phyloP scores from a whole-genome alignment of 2,329 filamentous ascomycete species.

The Xenoacremonium recifei region DNA sequence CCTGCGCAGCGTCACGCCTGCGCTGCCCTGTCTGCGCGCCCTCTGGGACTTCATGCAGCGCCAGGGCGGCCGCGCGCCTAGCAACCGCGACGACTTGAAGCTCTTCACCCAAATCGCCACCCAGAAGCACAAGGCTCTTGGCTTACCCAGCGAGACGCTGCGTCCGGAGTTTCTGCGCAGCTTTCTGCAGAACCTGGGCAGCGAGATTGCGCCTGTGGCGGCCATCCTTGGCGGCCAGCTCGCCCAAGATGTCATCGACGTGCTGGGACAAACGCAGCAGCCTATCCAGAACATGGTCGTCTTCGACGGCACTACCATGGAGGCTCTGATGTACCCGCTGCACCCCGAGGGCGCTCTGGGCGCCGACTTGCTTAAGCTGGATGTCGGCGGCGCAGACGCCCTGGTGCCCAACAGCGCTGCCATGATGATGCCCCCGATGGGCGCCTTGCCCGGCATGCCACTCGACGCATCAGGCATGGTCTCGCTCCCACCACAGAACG shows the following conservation, averaged over 20 bases:
- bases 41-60: constrained; percentile 76
- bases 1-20: constrained; percentile 73
- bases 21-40: constrained; percentile 82
- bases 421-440: constrained; percentile 23
- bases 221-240: constrained; percentile 88
- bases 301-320: constrained; percentile 81
- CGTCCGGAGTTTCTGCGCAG: constrained; percentile 71
- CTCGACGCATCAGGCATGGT: constrained; percentile 22
- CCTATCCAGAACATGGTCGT: constrained; percentile 93
- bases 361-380: constrained; percentile 41
- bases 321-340: constrained; percentile 77
- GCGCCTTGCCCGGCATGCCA: constrained; percentile 19
- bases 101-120: constrained; percentile 76
- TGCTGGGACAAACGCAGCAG: constrained; percentile 85
- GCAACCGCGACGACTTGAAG: constrained; percentile 64
- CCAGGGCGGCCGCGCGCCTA: constrained; percentile 52
- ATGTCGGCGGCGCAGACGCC: constrained; percentile 10
- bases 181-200: constrained; percentile 83
- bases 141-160: constrained; percentile 66
- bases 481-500: constrained; percentile 22
- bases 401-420: constrained; percentile 21
- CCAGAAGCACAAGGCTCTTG: constrained; percentile 73
- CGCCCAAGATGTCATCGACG: constrained; percentile 96
- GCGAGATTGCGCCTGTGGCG: constrained; percentile 81
- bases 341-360: constrained; percentile 66